phyloP scores from a whole-genome alignment of 495 filamentous ascomycete genomes.

The Penicillium egyptiacum region DNA sequence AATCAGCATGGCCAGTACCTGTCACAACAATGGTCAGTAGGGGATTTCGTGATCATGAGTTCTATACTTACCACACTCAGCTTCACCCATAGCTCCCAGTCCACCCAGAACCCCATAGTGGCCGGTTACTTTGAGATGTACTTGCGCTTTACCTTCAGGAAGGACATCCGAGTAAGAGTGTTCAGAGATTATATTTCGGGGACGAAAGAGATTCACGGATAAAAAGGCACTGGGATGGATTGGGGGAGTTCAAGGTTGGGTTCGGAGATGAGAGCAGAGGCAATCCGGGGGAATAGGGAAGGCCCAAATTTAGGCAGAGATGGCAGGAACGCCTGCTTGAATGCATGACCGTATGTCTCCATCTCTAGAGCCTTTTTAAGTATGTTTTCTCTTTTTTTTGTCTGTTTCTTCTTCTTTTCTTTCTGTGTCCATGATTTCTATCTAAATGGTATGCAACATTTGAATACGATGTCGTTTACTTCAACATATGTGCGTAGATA shows the following conservation, averaged over 20 bases:
- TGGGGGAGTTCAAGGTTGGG: neutral
- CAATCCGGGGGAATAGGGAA: neutral
- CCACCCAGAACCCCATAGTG: conserved; percentile 63
- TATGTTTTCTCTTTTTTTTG: too few species aligned
- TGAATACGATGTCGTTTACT: too few species aligned
- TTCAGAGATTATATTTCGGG: neutral
- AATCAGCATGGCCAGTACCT: conserved; percentile 48
- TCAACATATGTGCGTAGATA: too few species aligned
- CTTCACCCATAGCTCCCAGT: conserved; percentile 87
- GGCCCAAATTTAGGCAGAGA: neutral
- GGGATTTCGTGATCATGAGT: neutral
- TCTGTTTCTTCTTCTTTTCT: too few species aligned
- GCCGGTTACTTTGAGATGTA: neutral
- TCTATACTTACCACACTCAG: conserved; percentile 73
- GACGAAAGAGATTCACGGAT: neutral
- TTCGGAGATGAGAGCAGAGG: neutral
- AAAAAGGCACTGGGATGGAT: neutral
- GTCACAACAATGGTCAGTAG: conserved; percentile 16
- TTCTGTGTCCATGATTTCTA: too few species aligned
- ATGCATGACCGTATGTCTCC: neutral
- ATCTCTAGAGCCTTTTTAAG: neutral
- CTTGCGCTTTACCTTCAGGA: neutral
- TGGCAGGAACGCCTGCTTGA: neutral
- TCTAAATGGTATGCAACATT: too few species aligned
- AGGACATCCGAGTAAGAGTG: neutral